phyloP scores from a whole-genome alignment of 2,329 filamentous ascomycete genomes.

The Corinectria fuckeliana region DNA sequence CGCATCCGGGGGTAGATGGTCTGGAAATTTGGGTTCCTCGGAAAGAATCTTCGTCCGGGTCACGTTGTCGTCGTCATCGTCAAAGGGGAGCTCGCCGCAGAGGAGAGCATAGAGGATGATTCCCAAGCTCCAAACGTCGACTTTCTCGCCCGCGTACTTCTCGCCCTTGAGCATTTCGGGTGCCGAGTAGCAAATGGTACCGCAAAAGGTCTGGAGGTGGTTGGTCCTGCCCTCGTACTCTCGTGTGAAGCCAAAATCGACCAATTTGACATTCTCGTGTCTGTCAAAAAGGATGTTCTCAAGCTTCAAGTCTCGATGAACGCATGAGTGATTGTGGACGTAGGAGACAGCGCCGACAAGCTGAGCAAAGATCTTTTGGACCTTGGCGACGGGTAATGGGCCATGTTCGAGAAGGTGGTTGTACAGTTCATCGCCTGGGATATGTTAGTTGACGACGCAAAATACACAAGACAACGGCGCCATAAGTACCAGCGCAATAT shows the following conservation, averaged over 20 bases:
- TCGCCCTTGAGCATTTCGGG: conserved; percentile 99
- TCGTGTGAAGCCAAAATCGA: conserved; percentile 96
- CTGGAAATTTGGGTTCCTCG: conserved; percentile 85
- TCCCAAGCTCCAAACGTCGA: conserved; percentile 93
- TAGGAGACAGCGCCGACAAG: conserved; percentile 94
- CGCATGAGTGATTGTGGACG: conserved; percentile 93
- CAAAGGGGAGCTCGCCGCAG: conserved; percentile 88
- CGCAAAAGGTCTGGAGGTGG: conserved; percentile 96
- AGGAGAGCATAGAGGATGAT: conserved; percentile 85
- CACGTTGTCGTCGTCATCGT: conserved; percentile 90
- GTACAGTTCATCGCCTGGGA: conserved; percentile 89
- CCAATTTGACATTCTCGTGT: conserved; percentile 95
- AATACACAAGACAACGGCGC: background rate
- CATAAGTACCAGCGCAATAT: conserved; percentile 82
- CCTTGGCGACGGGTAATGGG: conserved; percentile 81
- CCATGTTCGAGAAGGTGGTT: conserved; percentile 92
- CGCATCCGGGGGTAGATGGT: conserved; percentile 78
- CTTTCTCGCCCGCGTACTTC: conserved; percentile 97
- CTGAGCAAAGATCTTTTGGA: conserved; percentile 95
- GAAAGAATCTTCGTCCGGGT: conserved; percentile 86
- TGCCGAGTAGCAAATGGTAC: conserved; percentile 96
- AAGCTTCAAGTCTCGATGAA: conserved; percentile 95
- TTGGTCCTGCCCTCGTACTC: conserved; percentile 96
- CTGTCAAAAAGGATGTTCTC: conserved; percentile 93
- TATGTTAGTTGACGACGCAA: conserved; percentile 35